phyloP scores from a whole-genome alignment of 441 rosid species.

The Brassica hybrid region DNA sequence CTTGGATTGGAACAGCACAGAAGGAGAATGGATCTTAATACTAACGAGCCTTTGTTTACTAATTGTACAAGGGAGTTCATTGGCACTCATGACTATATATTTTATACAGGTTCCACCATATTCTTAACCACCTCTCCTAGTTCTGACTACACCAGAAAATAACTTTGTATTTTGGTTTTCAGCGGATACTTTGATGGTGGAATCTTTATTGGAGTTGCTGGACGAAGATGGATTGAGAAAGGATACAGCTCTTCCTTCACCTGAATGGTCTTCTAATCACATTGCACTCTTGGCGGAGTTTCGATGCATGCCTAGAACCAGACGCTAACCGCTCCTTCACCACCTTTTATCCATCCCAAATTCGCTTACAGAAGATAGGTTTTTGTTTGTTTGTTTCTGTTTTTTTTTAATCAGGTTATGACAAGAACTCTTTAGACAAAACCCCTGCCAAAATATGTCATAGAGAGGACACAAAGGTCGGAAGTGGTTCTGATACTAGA shows the following conservation, averaged over 20 bases:
- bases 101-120: conserved; percentile 76
- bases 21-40: conserved; percentile 83
- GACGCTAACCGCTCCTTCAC: conserved; percentile 99
- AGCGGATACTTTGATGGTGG: conserved; percentile 97
- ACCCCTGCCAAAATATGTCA: conserved; percentile 24
- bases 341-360: conserved; percentile 45
- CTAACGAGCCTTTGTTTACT: conserved; percentile 95
- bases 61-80: conserved; percentile 95
- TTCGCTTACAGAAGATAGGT: conserved; percentile 34
- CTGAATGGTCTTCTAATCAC: conserved; percentile 99
- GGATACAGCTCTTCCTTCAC: conserved; percentile 99
- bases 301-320: conserved; percentile 89
- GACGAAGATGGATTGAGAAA: conserved; percentile 98
- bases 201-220: conserved; percentile 89
- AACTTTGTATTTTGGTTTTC: conserved; percentile 44
- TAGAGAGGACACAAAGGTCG: conserved; percentile 30
- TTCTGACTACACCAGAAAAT: neutral
- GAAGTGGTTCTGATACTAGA: conserved; percentile 37
- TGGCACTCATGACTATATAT: conserved; percentile 96
- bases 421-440: conserved; percentile 37
- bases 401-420: conserved; percentile 14
- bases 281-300: conserved; percentile 97
- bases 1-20: conserved; percentile 76
- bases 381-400: conserved; percentile 5
- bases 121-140: too few relatives aligned